A percentile compares a stretch with the other conserved stretches of the same genome.
Conservation (phyloP, 2,329 filamentous ascomycete species). For the Neophaeococcomyces mojaviensis region DNA sequence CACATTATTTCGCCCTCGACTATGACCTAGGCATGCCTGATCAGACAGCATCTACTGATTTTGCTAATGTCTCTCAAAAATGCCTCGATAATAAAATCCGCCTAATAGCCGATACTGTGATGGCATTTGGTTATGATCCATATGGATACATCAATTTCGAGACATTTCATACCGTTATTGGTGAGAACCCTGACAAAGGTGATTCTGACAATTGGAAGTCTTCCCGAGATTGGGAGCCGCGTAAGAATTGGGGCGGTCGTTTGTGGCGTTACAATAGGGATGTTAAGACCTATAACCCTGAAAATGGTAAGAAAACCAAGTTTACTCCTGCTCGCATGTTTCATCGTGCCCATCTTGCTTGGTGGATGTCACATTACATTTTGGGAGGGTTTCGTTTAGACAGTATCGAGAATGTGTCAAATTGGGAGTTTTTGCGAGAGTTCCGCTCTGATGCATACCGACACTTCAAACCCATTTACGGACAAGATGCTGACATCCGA, state of each 20-base stretch:
- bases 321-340: neutral
- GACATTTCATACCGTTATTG: no score
- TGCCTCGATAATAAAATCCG: no score
- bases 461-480: neutral
- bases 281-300: neutral
- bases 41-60: no score
- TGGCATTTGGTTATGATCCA: no score
- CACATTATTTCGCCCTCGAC: no score
- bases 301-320: neutral
- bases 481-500: neutral
- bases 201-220: no score
- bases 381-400: neutral
- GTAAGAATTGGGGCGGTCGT: neutral
- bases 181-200: no score
- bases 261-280: neutral
- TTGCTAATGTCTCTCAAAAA: no score
- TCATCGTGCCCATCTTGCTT: neutral
- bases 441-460: neutral
- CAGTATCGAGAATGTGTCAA: slow-evolving; percentile 1
- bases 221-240: neutral
- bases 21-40: no score
- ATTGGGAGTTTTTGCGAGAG: slow-evolving; percentile 1
- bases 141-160: no score
- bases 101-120: no score
- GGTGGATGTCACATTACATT: neutral